These are phyloP conservation scores for Mycosphaerella sp. DNA, from an alignment of 2,329 filamentous ascomycete genomes.

Conservation along the genomic window DNA sequence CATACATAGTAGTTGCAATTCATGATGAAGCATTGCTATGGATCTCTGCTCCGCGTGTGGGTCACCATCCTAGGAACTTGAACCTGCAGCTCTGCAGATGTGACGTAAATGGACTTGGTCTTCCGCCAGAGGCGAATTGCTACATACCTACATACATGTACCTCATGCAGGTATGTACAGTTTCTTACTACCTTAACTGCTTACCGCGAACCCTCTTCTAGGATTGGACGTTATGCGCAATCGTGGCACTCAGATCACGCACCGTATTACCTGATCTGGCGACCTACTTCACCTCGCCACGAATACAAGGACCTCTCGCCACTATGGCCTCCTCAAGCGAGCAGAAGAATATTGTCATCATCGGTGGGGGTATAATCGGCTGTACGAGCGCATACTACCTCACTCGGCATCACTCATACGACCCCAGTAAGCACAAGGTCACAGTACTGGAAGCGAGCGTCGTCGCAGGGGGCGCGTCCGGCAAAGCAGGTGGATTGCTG, in stretches of 20 bases:
- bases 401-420: constrained; percentile 75
- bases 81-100: constrained; percentile 1
- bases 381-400: constrained; percentile 87
- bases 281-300: neutral
- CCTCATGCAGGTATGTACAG: neutral
- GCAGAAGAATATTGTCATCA: constrained; percentile 33
- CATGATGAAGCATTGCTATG: neutral
- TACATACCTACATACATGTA: too few relatives aligned
- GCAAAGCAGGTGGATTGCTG: constrained; percentile 87
- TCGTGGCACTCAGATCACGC: neutral
- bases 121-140: neutral
- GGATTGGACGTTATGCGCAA: neutral
- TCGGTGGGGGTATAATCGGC: constrained; percentile 85
- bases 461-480: constrained; percentile 85
- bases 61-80: neutral
- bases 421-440: constrained; percentile 66
- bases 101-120: constrained; percentile 7
- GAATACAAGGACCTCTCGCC: constrained; percentile 7
- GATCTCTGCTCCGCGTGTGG: neutral
- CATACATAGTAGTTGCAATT: neutral
- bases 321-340: constrained; percentile 27
- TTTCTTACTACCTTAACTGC: neutral
- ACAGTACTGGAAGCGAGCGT: constrained; percentile 80
- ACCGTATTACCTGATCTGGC: neutral
- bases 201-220: neutral